These are phyloP conservation scores for Neonectria neomacrospora DNA, from an alignment of 2,329 filamentous ascomycete species.

Conservation along the genomic window DNA sequence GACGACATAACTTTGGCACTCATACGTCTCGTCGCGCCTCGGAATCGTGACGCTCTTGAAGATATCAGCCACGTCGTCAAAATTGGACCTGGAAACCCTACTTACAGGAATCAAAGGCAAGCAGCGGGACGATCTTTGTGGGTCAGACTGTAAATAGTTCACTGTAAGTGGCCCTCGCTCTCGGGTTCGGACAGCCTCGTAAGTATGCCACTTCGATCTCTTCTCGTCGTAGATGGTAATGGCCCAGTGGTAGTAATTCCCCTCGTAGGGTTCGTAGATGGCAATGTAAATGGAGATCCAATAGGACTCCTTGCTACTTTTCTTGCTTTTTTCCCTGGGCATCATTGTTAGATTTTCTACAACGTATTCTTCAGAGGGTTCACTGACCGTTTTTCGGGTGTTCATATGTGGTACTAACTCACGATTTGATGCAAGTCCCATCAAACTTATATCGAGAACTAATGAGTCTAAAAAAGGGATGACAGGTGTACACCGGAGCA, in stretches of 20 bases:
- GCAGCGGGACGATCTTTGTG: not conserved
- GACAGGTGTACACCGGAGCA: no score
- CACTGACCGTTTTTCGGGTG: not conserved
- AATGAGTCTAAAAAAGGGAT: not conserved
- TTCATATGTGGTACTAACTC: no score
- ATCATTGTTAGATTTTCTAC: not conserved
- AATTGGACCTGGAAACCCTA: not conserved
- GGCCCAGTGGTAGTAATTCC: not conserved
- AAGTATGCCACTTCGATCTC: conserved; percentile 1
- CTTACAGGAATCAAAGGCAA: not conserved
- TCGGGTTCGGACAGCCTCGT: not conserved
- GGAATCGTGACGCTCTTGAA: not conserved
- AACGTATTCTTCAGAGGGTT: rapidly evolving
- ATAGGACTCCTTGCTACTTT: not conserved
- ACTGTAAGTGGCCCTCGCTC: not conserved
- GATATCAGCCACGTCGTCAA: not conserved
- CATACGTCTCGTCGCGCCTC: not conserved
- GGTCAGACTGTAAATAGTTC: not conserved
- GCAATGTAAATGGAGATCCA: not conserved
- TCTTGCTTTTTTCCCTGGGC: not conserved
- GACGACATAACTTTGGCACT: not conserved
- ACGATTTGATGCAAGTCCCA: no score
- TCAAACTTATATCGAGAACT: not conserved
- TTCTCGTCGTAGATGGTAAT: not conserved
- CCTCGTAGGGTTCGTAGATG: not conserved